Percentiles rank a stretch among this genome's conserved stretches.
Evolutionary conservation across 148 eudicot species (phyloP).

Genomic region (Amaranthus hypochondriacus): DNA sequence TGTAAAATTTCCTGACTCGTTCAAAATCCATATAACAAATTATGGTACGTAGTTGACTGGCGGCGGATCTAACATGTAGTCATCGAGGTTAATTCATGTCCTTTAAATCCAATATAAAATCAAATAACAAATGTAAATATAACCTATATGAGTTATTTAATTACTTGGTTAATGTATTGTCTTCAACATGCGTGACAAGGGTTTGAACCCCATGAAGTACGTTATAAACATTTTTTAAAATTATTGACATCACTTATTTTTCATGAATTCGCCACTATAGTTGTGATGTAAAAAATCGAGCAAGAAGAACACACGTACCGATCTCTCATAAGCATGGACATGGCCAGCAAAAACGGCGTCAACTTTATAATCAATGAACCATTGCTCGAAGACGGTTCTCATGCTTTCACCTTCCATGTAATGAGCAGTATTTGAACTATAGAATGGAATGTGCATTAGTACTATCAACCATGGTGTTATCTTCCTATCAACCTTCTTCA

Average conservation of each 20-base stretch:
- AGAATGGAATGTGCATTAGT: conserved; percentile 60
- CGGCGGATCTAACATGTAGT: too few species aligned
- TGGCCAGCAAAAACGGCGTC: conserved; percentile 68
- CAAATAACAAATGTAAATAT: too few species aligned
- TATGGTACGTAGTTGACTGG: too few species aligned
- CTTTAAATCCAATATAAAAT: too few species aligned
- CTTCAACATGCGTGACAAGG: too few species aligned
- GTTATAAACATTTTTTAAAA: background rate
- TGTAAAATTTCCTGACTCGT: too few species aligned
- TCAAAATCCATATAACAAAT: too few species aligned
- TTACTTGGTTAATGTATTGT: too few species aligned
- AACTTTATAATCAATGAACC: conserved; percentile 57
- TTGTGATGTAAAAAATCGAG: background rate
- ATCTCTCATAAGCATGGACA: conserved; percentile 72
- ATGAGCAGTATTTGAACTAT: conserved; percentile 56
- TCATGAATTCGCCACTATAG: background rate
- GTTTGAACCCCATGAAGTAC: too few species aligned
- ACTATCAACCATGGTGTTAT: conserved; percentile 72
- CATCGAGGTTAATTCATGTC: too few species aligned
- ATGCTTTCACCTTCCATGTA: conserved; percentile 76
- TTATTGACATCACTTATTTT: background rate
- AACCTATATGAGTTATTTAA: too few species aligned
- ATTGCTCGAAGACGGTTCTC: conserved; percentile 48
- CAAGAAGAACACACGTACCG: conserved; percentile 25
- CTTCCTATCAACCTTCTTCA: conserved; percentile 51